Evolutionary conservation across 2,329 filamentous ascomycete species (phyloP), one percentile per base, ranked within the genome.

Genomic region (Chrysosporium keratinophilum): DNA sequence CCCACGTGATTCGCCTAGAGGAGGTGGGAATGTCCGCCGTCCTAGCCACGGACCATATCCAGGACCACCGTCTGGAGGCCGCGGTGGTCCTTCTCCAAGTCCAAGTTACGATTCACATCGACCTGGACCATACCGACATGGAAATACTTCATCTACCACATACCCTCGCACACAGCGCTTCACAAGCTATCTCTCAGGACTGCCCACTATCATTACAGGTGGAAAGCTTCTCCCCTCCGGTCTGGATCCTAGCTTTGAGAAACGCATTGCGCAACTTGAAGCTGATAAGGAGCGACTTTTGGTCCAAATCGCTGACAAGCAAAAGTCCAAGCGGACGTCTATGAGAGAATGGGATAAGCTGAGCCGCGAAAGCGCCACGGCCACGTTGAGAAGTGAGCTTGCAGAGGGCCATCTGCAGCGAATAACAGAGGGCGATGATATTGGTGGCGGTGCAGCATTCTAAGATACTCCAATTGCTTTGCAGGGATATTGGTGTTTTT

Each of bases 331-430:
- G 59, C 65, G 73, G 45, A 62, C 63, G 14, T 68, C 64, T 0
- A 55, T 76, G 50, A 68, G 67, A 51, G 74, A 76, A 35, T 77
- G 74, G 74, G 72, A 76, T 50, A 70, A 65, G 49, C 56, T 74
- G 43, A 71, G 75, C 56, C 64, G 73, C 33, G 74, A 77, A 61
- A 74, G 68, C 54, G 69, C 71, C 28, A 71, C 73, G 17, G 72
- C 71, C 40, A 68, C 69, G 2, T 58, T 59, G 43, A 74, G 70
- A 58, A 75, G 72, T 57, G 74, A 76, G 52, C 60, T 76, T 50
- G 74, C 74, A 2, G 74, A 76, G 56, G 66, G 69, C 1, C 71
- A 75, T 62, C 58, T 76, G 56, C 71, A 75, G 50, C 63, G 69
- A 12, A 71, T 76, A 63, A 68, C 71, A 12, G 72, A 73, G 55